Base-by-base conservation (phyloP, 306 rosid genomes). In the Albizia julibrissin region DNA sequence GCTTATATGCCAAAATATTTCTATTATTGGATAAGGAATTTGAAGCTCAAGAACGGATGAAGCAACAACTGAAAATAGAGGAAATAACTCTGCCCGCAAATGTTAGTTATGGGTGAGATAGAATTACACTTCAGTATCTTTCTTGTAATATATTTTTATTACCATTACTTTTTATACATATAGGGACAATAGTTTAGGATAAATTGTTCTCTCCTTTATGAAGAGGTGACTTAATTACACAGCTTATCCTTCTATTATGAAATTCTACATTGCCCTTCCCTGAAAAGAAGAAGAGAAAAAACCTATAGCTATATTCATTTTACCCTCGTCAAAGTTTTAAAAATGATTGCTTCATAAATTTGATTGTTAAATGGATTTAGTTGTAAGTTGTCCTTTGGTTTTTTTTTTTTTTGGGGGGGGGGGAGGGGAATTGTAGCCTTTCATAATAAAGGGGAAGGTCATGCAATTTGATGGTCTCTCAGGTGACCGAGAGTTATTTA, bases 11-110 rank as follows among this genome's bases (percentile, higher is more conserved):
- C 50, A 68, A 18, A 26, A 59, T 43, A 44, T 65, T 81, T 44
- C 56, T 86, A 49, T 81, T 34, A 58, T 85, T 78, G 81, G 82
- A 80, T 75, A 82, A 96, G 99, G 97, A 91, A 85, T 93, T 90
- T 85, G 99, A 96, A 92, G 89, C 89, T 31, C 97, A 93, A 71
- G 98, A 96, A 89, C 91, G 98, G 91, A 93, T 88, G 92, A 96
- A 89, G 88, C 98, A 83, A 82, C 98, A 93, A 85, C 58, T 79
- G 83, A 88, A 87, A 69, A 85, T 92, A 67, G 99, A 92, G 82
- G 93, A 93, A 84, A 42, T 90, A 84, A 85, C 94, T 1, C 77
- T 93, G 77, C 89, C 92, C 9, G 85, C 94, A 83, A 86, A 86
- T 86, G 85, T 91, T 80, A 92, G 98, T 87, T 90, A 96, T 42